Evolutionary conservation across 371 early-diverging fungal genomes (phyloP).

Genomic region (Caulochytrium protostelioides): DNA sequence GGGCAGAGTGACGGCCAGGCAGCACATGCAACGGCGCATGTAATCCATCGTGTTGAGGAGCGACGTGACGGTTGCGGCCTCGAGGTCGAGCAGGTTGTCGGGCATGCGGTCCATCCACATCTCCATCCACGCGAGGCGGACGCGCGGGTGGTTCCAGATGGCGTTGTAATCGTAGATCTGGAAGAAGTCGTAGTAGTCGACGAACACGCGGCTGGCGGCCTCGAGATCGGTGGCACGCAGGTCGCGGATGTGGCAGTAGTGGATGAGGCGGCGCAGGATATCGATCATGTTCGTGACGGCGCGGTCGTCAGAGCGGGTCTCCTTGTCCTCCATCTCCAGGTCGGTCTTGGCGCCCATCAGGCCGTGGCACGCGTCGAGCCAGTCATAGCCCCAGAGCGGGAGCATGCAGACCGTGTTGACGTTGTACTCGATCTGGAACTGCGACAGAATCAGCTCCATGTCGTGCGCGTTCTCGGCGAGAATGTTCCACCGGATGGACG

Average conservation of each 20-base stretch:
- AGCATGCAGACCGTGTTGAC: neutral
- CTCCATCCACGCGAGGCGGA: conserved; percentile 11
- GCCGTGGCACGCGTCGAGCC: neutral
- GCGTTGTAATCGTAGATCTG: conserved; percentile 10
- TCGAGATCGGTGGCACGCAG: conserved; percentile 2
- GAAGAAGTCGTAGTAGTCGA: conserved; percentile 10
- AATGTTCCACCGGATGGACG: neutral
- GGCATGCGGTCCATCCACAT: conserved; percentile 7
- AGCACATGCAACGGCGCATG: neutral
- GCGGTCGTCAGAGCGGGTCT: too few species aligned
- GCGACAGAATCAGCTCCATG: conserved; percentile 1
- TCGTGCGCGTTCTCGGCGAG: conserved; percentile 2
- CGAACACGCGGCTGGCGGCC: conserved; percentile 8
- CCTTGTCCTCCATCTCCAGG: too few species aligned
- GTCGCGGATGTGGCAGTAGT: conserved; percentile 5
- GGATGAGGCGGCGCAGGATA: too few species aligned
- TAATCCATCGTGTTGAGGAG: too few species aligned
- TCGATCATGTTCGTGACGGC: too few species aligned
- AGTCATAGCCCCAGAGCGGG: conserved; percentile 1
- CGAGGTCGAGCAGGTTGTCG: too few species aligned
- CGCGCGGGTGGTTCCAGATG: conserved; percentile 12
- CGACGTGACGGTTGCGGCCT: too few species aligned
- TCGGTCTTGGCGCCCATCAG: too few species aligned
- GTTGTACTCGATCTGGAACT: neutral
- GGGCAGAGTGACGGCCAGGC: neutral